These are phyloP conservation scores for Edaphochlamys debaryana DNA, from an alignment of 139 green algal genomes.

Conservation along the genomic window DNA sequence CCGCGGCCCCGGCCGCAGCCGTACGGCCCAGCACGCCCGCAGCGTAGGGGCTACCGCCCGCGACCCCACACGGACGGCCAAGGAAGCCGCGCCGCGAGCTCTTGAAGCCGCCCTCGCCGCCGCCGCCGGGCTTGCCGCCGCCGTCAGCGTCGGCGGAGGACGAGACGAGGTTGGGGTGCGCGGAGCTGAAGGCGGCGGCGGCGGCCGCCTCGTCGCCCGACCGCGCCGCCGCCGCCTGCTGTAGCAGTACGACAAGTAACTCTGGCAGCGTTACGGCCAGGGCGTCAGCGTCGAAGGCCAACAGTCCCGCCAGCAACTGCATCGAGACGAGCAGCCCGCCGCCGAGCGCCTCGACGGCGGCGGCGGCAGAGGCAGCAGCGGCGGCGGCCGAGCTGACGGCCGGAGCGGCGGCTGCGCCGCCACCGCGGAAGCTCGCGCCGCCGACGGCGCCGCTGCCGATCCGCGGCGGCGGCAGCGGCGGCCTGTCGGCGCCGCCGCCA, in stretches of 20 bases:
- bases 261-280: conserved; percentile 38
- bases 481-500: background rate
- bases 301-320: conserved; percentile 27
- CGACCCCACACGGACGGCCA: conserved; percentile 3
- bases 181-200: too few relatives aligned
- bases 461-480: too few relatives aligned
- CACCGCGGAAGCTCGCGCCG: too few relatives aligned
- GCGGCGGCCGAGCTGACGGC: too few relatives aligned
- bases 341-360: background rate
- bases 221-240: conserved; percentile 21
- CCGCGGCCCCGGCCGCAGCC: background rate
- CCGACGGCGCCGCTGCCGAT: too few relatives aligned
- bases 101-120: background rate
- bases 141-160: background rate
- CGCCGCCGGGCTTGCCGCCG: too few relatives aligned
- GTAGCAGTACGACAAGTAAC: conserved; percentile 43
- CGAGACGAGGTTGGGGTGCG: too few relatives aligned
- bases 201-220: background rate
- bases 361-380: background rate
- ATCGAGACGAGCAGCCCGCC: conserved; percentile 28
- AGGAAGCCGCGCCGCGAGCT: conserved; percentile 32
- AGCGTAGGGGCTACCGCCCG: background rate
- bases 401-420: too few relatives aligned
- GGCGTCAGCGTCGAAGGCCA: conserved; percentile 20
- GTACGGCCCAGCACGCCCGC: background rate